phyloP scores from a whole-genome alignment of 2,329 filamentous ascomycete genomes.

The Ustulina deusta region DNA sequence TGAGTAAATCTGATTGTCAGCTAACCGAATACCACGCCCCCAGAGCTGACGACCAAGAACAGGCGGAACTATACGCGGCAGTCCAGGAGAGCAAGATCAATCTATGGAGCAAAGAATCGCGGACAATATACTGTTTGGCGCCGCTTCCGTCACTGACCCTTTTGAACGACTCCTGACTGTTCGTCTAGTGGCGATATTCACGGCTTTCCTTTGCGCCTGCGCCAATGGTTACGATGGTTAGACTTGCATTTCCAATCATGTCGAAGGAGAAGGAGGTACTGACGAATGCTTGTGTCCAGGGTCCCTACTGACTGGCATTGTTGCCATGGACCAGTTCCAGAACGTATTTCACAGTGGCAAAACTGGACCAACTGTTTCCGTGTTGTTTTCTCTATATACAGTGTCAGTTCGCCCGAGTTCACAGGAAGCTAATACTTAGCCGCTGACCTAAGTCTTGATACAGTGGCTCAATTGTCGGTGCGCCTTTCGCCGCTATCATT shows the following conservation, averaged over 20 bases:
- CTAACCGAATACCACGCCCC: background rate
- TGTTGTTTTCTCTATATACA: constrained; percentile 62
- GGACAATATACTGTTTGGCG: constrained; percentile 56
- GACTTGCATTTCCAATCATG: constrained; percentile 1
- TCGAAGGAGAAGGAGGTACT: constrained; percentile 17
- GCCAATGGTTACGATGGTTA: constrained; percentile 62
- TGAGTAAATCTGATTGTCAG: constrained; percentile 38
- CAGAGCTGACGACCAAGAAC: background rate
- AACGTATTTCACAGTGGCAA: constrained; percentile 54
- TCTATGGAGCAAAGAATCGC: constrained; percentile 56
- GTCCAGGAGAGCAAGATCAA: constrained; percentile 60
- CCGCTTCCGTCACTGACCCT: constrained; percentile 6
- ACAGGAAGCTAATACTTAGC: background rate
- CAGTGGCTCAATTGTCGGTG: constrained; percentile 58
- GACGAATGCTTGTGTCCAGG: constrained; percentile 42
- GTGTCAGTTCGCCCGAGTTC: constrained; percentile 54
- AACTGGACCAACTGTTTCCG: constrained; percentile 55
- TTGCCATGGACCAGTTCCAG: constrained; percentile 60
- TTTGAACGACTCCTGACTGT: constrained; percentile 7
- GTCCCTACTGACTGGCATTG: constrained; percentile 59
- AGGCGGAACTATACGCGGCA: constrained; percentile 63
- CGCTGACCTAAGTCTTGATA: constrained; percentile 19
- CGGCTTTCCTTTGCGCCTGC: constrained; percentile 60
- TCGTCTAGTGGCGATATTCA: constrained; percentile 56
- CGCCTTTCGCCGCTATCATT: constrained; percentile 58